These are phyloP conservation scores for Lepidium didymum DNA, from an alignment of 345 rosid genomes.

Conservation along the genomic window DNA sequence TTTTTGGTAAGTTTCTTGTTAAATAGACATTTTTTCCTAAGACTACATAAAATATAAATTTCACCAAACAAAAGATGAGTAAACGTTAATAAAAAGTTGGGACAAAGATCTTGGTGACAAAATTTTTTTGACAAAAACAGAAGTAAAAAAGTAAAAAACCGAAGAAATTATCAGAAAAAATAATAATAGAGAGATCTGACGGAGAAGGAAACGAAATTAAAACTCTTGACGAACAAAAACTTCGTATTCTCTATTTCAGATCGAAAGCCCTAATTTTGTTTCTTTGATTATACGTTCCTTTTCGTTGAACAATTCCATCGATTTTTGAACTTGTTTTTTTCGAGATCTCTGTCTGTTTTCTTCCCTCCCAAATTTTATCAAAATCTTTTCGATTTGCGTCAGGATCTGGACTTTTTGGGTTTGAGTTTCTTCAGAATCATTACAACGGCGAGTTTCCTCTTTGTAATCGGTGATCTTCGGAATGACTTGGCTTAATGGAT, in stretches of 20 bases:
- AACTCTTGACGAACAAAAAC: neutral
- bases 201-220: slow-evolving; percentile 8
- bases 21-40: no score
- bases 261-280: slow-evolving; percentile 17
- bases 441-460: neutral
- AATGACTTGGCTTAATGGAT: neutral
- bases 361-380: neutral
- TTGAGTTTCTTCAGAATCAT: neutral
- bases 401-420: slow-evolving; percentile 17
- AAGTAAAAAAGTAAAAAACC: neutral
- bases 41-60: neutral
- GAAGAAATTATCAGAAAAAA: neutral
- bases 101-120: no score
- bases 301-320: neutral
- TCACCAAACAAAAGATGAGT: neutral
- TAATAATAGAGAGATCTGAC: slow-evolving; percentile 16
- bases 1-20: no score
- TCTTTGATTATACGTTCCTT: neutral
- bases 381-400: slow-evolving; percentile 6
- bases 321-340: neutral
- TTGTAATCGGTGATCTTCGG: neutral
- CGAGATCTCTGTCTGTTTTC: slow-evolving; percentile 2
- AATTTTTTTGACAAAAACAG: no score
- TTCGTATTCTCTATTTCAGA: slow-evolving; percentile 5
- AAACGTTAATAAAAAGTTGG: neutral